Evolutionary conservation across 805 yeast genomes (phyloP).

Genomic region (Yarrowia sp.): DNA sequence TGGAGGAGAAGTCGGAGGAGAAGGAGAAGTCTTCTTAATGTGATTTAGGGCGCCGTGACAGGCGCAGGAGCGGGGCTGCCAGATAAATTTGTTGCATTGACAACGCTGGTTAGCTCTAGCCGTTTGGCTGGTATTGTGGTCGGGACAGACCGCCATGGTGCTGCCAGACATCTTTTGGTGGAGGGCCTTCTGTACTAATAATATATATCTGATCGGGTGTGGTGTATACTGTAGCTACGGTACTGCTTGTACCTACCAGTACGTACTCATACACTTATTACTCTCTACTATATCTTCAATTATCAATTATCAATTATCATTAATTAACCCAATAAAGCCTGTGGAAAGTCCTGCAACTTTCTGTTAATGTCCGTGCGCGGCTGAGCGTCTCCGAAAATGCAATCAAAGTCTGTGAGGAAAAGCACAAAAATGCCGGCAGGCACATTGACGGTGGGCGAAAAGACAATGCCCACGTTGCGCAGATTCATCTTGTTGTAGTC

Average conservation of each 20-base stretch:
- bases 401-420: slow-evolving; percentile 58
- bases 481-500: slow-evolving; percentile 78
- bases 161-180: neutral
- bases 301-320: slow-evolving; percentile 30
- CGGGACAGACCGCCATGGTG: neutral
- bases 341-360: slow-evolving; percentile 21
- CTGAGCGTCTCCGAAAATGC: slow-evolving; percentile 52
- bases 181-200: slow-evolving; percentile 4
- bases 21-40: too few relatives aligned
- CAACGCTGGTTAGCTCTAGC: neutral
- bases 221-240: too few relatives aligned
- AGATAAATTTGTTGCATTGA: neutral
- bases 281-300: too few relatives aligned
- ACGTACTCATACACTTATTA: too few relatives aligned
- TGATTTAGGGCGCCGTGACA: neutral
- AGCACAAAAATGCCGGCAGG: slow-evolving; percentile 58
- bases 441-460: slow-evolving; percentile 73
- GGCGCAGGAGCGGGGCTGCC: neutral
- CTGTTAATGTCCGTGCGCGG: slow-evolving; percentile 23
- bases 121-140: neutral
- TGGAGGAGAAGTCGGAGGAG: too few relatives aligned
- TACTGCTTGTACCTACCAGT: neutral
- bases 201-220: too few relatives aligned
- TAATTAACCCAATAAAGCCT: slow-evolving; percentile 16
- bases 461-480: slow-evolving; percentile 72